Base-by-base conservation (phyloP, 192 early-diverging fungal species). In the Coemansia sp. region DNA sequence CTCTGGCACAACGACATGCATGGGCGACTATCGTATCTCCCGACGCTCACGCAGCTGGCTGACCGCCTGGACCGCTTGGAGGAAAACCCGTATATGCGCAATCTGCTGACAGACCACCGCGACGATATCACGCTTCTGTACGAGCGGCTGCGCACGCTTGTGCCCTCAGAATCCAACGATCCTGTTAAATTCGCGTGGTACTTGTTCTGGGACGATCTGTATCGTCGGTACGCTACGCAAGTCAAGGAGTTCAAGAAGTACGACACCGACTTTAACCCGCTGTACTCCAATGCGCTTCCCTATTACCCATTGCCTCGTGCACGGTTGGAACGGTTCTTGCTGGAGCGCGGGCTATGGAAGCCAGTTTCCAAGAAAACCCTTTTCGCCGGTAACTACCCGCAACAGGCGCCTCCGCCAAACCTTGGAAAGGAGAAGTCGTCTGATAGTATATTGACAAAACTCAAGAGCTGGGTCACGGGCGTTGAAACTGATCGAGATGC, bases 171-270 rank as follows among this genome's bases (percentile, higher is more conserved):
- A 30, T 65, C 67, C 45, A 82, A 76, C 58, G 75, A 82, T 20
- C 79, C 79, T 2, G 64, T 70, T 15, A 77, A 76, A 48, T 74
- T 77, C 59, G 71, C 75, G n/a, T 89, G 88, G 88, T 89, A 86
- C 43, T 67, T 89, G 18, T 88, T 89, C 63, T 89, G 86, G 86
- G 88, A 89, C 55, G 88, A 89, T 42, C 59, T 89, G 2, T 88
- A 86, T 59, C 74, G 87, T 5, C 77, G 86, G n/a, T 87, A 89
- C 64, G 70, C 65, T 26, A 40, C 68, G 8, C 65, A 79, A n/a
- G 85, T 81, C 1, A 52, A 28, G 21, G 52, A 70, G 62, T 63
- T 89, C 10, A 46, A 59, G 18, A 45, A 64, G 64, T 55, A 75
- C 34, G 80, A 83, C 18, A 59, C 63, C 0, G 86, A 86, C 62